Conservation (phyloP, 148 eudicot species). For the Rhododendron ferrugineum region DNA sequence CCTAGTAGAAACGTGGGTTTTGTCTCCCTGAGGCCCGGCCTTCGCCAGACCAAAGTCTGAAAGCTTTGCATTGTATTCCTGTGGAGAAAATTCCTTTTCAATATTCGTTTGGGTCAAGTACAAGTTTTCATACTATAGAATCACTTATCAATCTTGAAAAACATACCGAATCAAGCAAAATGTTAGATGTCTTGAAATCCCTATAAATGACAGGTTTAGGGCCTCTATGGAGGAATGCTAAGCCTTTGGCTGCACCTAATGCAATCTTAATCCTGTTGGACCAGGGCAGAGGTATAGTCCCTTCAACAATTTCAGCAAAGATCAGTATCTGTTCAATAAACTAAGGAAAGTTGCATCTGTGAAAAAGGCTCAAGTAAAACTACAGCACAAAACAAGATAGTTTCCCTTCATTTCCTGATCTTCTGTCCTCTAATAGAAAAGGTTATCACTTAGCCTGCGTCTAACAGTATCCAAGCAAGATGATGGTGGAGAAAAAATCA, state of each 20-base stretch:
- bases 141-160: background rate
- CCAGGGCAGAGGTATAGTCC: conserved; percentile 95
- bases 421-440: background rate
- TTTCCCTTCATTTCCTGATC: background rate
- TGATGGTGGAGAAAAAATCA: background rate
- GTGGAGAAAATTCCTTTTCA: conserved; percentile 5
- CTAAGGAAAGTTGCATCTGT: conserved; percentile 7
- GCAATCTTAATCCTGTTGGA: conserved; percentile 85
- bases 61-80: conserved; percentile 96
- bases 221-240: conserved; percentile 82
- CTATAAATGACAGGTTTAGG: conserved; percentile 84
- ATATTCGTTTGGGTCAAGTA: background rate
- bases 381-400: background rate
- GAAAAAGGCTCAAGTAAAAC: background rate
- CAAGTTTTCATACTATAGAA: background rate
- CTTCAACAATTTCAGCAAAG: conserved; percentile 33
- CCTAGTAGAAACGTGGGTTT: conserved; percentile 92
- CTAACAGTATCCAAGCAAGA: background rate
- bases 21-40: conserved; percentile 97
- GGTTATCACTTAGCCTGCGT: background rate
- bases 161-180: conserved; percentile 81
- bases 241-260: conserved; percentile 90
- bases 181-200: conserved; percentile 94
- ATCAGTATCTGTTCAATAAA: conserved; percentile 4
- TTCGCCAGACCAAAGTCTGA: conserved; percentile 96